Conservation (phyloP, 2,329 filamentous ascomycete species). For the Aspergillus udagawae region DNA sequence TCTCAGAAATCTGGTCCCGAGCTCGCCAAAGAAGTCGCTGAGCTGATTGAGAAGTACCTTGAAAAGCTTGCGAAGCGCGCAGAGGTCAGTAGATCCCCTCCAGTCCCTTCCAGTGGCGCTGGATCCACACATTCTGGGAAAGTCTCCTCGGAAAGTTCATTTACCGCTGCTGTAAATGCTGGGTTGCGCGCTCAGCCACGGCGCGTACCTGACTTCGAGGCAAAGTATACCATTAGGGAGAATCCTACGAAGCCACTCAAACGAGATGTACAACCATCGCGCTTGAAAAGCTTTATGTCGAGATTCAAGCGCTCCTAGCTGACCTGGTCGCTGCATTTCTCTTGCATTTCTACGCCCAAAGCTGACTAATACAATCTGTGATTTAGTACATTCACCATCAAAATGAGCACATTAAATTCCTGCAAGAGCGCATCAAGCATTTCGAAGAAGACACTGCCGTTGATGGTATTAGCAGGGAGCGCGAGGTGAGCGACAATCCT, state of each 20-base stretch:
- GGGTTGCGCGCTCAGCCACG: not conserved
- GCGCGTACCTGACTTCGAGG: not conserved
- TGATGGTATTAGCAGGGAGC: conserved; percentile 36
- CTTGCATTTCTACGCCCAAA: not conserved
- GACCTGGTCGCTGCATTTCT: not conserved
- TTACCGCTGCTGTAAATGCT: not conserved
- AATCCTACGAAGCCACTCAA: not conserved
- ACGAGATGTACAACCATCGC: not conserved
- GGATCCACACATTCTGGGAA: not conserved
- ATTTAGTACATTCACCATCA: conserved; percentile 41
- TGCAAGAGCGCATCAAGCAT: conserved; percentile 39
- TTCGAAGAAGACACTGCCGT: conserved; percentile 34
- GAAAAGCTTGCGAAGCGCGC: conserved; percentile 41
- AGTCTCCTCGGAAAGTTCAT: not conserved
- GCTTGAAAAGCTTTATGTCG: not conserved
- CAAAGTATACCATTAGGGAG: not conserved
- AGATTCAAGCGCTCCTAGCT: not conserved
- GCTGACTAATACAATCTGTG: conserved; percentile 10
- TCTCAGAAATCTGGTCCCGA: conserved; percentile 36
- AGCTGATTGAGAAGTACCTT: conserved; percentile 54
- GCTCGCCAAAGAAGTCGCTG: conserved; percentile 44
- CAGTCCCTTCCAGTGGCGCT: conserved; percentile 3
- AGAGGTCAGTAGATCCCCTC: conserved; percentile 32
- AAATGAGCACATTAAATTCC: conserved; percentile 40
- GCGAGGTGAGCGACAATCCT: conserved; percentile 31